Base-by-base conservation (phyloP, 2,329 filamentous ascomycete species). In the Nakataea oryzae region DNA sequence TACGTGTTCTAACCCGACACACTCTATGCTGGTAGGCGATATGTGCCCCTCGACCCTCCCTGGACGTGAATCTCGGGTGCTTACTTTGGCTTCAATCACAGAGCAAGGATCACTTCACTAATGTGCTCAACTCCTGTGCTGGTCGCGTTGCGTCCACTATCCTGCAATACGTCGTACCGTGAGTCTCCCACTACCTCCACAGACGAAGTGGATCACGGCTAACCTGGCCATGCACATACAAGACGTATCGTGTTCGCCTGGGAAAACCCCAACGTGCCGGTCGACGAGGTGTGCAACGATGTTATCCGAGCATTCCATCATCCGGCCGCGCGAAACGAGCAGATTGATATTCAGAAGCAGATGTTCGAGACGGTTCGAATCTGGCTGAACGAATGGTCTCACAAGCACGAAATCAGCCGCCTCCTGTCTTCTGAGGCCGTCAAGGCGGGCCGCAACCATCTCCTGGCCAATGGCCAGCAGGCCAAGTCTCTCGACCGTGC, bases 301-400 rank as follows among this genome's bases (percentile, higher is more conserved):
- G 85, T 96, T 54, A 77, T 92, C 58, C 84, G 85, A 28, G 86
- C 91, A 13, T 96, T 97, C 77, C 95, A 99, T 73, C 95, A 99
- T 71, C 95, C 95, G 1, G 89, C 89, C 8, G 79, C 91, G 32
- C 87, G 93, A 28, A 84, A 95, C 67, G 86, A 89, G 62, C 79
- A 81, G 62, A 78, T 90, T 63, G 90, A 96, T 71, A 86, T 95
- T 30, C 95, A 97, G 66, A 83, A 85, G 57, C 86, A 87, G 61
- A 99, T 99, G 95, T 97, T 90, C 76, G 81, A 86, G 62, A 91
- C 89, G 0, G 91, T 99, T 2, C 84, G 89, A 69, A 81, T 83
- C 63, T 99, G 93, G 93, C 87, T 85, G 0, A 82, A 90, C 59
- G 83, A 86, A 67, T 82, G 87, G 63, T 80, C 86, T 3, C 86